Percentiles rank a stretch among this genome's conserved stretches.
Conservation (phyloP, 2,329 filamentous ascomycete species). For the Arthrocladium fulminans region DNA sequence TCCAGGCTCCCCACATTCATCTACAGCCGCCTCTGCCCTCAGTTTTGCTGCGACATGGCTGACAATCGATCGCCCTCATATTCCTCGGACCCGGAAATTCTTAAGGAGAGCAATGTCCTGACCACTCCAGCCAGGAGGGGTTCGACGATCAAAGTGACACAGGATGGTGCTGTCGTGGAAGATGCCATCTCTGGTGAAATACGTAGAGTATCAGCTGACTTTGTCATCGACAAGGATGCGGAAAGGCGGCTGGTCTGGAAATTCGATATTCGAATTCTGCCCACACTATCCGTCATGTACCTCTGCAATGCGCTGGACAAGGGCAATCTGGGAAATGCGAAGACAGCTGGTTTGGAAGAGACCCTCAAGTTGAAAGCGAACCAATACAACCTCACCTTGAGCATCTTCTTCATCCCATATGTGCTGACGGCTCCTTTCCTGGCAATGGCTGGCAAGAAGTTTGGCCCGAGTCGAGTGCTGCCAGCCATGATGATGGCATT, state of each 20-base stretch:
- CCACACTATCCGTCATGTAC: conserved; percentile 52
- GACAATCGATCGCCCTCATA: not conserved
- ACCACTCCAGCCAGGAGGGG: not conserved
- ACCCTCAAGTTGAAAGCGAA: conserved; percentile 49
- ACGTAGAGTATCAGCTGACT: conserved; percentile 13
- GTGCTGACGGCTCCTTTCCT: conserved; percentile 60
- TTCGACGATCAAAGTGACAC: not conserved
- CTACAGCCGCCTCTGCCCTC: not conserved
- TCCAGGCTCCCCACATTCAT: not conserved
- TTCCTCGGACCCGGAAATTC: not conserved
- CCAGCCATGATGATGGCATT: conserved; percentile 62
- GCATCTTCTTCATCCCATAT: conserved; percentile 68
- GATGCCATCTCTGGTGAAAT: conserved; percentile 9
- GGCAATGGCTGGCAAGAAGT: conserved; percentile 59
- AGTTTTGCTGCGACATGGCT: not conserved
- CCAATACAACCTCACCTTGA: conserved; percentile 61
- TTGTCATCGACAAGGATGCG: conserved; percentile 35
- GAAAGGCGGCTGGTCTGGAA: conserved; percentile 46
- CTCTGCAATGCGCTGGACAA: conserved; percentile 47
- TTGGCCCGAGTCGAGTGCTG: conserved; percentile 54
- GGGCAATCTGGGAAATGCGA: conserved; percentile 47
- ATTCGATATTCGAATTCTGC: conserved; percentile 48
- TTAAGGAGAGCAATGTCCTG: not conserved
- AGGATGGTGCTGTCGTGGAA: conserved; percentile 9
- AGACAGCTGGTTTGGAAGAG: conserved; percentile 45